A percentile compares a stretch with the other conserved stretches of the same genome.
Evolutionary conservation across 805 yeast genomes (phyloP).

Genomic region (Schizosaccharomyces japonicus): DNA sequence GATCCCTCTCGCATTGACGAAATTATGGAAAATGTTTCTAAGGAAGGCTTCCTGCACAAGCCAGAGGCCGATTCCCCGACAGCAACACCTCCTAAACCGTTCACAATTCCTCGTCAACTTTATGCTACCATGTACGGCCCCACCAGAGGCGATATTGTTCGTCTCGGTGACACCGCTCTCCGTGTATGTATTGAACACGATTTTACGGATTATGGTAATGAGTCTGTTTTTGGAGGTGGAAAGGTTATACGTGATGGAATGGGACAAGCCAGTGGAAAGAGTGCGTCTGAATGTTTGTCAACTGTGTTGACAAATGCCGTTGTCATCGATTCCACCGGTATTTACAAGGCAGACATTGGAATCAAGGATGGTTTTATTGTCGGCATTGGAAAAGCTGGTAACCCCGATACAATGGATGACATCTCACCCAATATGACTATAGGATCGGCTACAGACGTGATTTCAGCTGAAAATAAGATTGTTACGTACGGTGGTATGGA

Average conservation of each 20-base stretch:
- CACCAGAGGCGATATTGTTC: neutral
- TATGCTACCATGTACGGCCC: slow-evolving; percentile 6
- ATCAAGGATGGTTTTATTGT: slow-evolving; percentile 4
- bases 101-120: neutral
- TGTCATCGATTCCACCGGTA: slow-evolving; percentile 4
- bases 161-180: slow-evolving; percentile 5
- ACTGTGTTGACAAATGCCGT: slow-evolving; percentile 1
- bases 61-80: neutral
- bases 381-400: slow-evolving; percentile 5
- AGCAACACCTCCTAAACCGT: neutral
- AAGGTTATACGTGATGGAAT: slow-evolving; percentile 5
- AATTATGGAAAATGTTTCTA: neutral
- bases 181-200: slow-evolving; percentile 1
- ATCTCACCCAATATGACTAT: slow-evolving; percentile 1
- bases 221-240: slow-evolving; percentile 5
- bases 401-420: slow-evolving; percentile 4
- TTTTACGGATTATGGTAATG: slow-evolving; percentile 3
- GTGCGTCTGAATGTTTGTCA: neutral
- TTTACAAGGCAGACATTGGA: slow-evolving; percentile 6
- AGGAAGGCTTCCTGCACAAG: neutral
- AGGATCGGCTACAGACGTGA: slow-evolving; percentile 5
- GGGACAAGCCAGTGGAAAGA: slow-evolving; percentile 4
- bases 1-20: neutral
- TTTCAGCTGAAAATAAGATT: slow-evolving; percentile 4
- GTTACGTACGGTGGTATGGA: slow-evolving; percentile 5